These are phyloP conservation scores for Citrullus colocynthis DNA, from an alignment of 306 rosid species.

Conservation along the genomic window DNA sequence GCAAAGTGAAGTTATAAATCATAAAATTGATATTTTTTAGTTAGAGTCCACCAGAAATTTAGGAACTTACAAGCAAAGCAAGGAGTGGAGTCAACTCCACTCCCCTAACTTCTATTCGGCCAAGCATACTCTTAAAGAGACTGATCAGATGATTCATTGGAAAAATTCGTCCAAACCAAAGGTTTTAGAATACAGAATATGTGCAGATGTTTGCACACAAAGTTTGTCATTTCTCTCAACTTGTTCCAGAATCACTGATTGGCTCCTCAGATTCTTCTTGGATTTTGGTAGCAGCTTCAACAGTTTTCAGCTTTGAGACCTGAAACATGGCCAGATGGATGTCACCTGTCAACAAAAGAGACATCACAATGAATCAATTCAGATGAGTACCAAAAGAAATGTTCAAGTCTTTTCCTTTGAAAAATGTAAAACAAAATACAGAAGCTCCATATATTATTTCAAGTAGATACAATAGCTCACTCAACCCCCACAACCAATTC, in stretches of 20 bases:
- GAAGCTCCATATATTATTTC: too few relatives aligned
- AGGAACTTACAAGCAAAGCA: too few relatives aligned
- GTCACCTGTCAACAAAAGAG: conserved; percentile 47
- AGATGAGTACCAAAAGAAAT: not conserved
- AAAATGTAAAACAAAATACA: not conserved
- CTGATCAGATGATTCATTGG: too few relatives aligned
- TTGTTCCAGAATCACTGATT: not conserved
- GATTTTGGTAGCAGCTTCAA: conserved; percentile 19
- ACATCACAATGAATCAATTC: not conserved
- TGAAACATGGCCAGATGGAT: conserved; percentile 74
- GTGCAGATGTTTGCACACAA: not conserved
- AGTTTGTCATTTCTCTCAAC: not conserved
- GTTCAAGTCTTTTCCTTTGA: not conserved
- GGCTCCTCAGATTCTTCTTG: conserved; percentile 10
- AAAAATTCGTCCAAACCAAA: too few relatives aligned
- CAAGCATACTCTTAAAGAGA: too few relatives aligned
- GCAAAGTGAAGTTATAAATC: too few relatives aligned
- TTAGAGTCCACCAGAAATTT: too few relatives aligned
- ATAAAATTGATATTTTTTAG: too few relatives aligned
- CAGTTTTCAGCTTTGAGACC: conserved; percentile 41
- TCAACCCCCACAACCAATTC: too few relatives aligned
- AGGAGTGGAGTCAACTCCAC: too few relatives aligned
- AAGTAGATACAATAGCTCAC: too few relatives aligned
- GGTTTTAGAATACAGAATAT: not conserved
- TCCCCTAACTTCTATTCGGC: too few relatives aligned